Evolutionary conservation across 2,329 filamentous ascomycete genomes (phyloP).

Genomic region (Calycina herbarum): DNA sequence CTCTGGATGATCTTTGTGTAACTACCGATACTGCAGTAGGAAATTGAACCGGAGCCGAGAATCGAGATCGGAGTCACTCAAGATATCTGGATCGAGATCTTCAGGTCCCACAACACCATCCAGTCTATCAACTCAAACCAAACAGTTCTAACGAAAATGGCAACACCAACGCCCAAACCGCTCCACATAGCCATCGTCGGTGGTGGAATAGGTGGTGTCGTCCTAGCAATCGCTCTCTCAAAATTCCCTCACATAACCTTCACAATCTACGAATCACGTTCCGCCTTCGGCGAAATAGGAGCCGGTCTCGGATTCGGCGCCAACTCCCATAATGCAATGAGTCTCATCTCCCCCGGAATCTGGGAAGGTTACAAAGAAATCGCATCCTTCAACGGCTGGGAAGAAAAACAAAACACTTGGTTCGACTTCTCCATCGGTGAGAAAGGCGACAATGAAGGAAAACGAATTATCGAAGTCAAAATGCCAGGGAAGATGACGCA

Average conservation of each 20-base stretch:
- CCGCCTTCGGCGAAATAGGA: constrained; percentile 16
- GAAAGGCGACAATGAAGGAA: constrained; percentile 8
- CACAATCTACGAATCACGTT: constrained; percentile 13
- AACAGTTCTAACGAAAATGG: neutral
- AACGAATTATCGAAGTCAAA: constrained; percentile 9
- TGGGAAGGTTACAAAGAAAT: constrained; percentile 7
- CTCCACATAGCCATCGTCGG: constrained; percentile 13
- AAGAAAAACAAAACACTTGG: constrained; percentile 14
- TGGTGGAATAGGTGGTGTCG: constrained; percentile 11
- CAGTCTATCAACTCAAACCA: neutral
- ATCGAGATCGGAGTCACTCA: neutral
- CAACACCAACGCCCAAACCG: neutral
- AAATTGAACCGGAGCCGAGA: neutral
- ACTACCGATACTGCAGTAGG: neutral
- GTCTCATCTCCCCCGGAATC: constrained; percentile 6
- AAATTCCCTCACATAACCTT: constrained; percentile 8
- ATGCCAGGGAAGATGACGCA: constrained; percentile 10
- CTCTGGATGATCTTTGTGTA: too few species aligned
- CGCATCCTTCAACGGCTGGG: constrained; percentile 10
- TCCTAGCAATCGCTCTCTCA: constrained; percentile 13
- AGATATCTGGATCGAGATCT: neutral
- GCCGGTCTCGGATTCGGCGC: constrained; percentile 16
- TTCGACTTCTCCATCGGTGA: constrained; percentile 21
- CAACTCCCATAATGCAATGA: constrained; percentile 14
- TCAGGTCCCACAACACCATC: neutral